phyloP scores from a whole-genome alignment of 169 alveolate species.

The Ichthyophthirius multifiliis region DNA sequence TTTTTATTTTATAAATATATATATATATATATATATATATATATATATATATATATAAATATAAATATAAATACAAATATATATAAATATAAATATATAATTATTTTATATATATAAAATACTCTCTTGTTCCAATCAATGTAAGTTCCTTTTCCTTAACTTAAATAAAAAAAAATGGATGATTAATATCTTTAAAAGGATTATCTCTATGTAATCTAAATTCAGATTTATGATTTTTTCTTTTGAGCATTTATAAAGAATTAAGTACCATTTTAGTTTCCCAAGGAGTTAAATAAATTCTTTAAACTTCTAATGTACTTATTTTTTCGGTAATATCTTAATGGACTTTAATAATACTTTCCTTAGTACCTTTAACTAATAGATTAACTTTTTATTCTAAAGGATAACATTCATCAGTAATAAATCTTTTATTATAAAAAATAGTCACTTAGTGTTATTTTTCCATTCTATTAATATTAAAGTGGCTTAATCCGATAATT shows the following conservation, averaged over 20 bases:
- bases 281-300: conserved; percentile 25
- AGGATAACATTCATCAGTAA: neutral
- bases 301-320: conserved; percentile 16
- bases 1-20: neutral
- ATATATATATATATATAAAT: too few species aligned
- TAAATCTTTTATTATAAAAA: conserved; percentile 20
- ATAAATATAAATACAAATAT: neutral
- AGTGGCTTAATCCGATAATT: conserved; percentile 13
- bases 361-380: neutral
- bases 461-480: conserved; percentile 20
- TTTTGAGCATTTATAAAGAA: conserved; percentile 8
- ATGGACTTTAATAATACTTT: neutral
- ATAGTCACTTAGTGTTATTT: conserved; percentile 20
- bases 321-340: neutral
- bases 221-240: conserved; percentile 14
- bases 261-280: conserved; percentile 29
- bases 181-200: conserved; percentile 37
- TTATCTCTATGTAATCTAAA: conserved; percentile 34
- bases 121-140: conserved; percentile 36
- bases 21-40: too few species aligned
- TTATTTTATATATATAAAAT: neutral
- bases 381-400: neutral
- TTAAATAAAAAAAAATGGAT: conserved; percentile 41
- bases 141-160: conserved; percentile 39
- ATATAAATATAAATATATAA: too few species aligned